Evolutionary conservation across 495 filamentous ascomycete genomes (phyloP).

Genomic region (Xanthoparmelia taractica): DNA sequence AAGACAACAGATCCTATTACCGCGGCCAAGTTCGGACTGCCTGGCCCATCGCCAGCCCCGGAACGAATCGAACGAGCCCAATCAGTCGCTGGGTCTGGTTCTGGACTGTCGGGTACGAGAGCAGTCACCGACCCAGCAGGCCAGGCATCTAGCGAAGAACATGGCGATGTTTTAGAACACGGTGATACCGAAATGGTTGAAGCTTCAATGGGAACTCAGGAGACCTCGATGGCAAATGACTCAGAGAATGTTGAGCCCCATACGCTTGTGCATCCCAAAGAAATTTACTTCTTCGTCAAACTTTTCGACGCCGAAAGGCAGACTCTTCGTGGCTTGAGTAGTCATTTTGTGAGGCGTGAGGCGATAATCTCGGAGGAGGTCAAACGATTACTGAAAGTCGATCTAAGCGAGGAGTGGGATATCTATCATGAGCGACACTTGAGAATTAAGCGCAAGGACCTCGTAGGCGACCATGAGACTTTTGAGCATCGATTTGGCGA

Average conservation of each 20-base stretch:
- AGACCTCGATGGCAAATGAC: constrained; percentile 3
- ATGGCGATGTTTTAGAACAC: constrained; percentile 5
- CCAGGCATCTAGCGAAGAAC: constrained; percentile 2
- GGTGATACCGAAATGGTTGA: constrained; percentile 24
- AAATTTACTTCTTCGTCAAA: constrained; percentile 46
- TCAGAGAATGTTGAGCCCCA: constrained; percentile 8
- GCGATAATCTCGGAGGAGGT: constrained; percentile 38
- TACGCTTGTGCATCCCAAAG: constrained; percentile 31
- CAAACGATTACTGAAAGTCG: constrained; percentile 14
- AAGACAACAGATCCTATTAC: neutral
- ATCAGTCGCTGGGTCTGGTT: neutral
- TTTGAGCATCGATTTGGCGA: constrained; percentile 16
- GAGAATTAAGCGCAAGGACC: constrained; percentile 11
- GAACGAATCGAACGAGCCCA: neutral
- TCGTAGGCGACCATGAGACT: constrained; percentile 11
- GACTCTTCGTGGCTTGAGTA: constrained; percentile 45
- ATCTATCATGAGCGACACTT: constrained; percentile 20
- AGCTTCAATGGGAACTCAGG: constrained; percentile 5
- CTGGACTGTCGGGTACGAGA: neutral
- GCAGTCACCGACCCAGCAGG: neutral
- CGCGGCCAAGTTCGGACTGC: neutral
- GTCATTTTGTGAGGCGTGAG: constrained; percentile 39
- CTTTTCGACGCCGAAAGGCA: constrained; percentile 45
- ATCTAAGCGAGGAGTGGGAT: constrained; percentile 18
- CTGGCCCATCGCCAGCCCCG: constrained; percentile 5